Percentiles rank a stretch among this genome's conserved stretches.
These are phyloP conservation scores for Paxillus ammoniavirescens DNA, from an alignment of 768 basidiomycete species.

Conservation along the genomic window DNA sequence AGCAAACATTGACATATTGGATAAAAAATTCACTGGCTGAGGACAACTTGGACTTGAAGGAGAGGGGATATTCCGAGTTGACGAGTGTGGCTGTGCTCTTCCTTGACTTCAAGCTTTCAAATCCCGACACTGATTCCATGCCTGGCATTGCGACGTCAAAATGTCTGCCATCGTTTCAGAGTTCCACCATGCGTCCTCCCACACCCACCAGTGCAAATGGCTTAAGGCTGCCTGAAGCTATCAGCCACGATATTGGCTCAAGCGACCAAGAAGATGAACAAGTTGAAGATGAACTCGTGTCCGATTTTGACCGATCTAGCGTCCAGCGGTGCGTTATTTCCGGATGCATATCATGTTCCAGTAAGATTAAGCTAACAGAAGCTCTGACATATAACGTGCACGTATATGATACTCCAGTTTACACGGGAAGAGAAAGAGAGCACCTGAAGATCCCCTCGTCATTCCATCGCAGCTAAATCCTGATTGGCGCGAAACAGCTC, in stretches of 20 bases:
- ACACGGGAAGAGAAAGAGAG: conserved; percentile 41
- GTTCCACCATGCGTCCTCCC: too few species aligned
- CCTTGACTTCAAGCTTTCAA: too few species aligned
- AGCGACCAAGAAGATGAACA: conserved; percentile 63
- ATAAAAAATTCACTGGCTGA: too few species aligned
- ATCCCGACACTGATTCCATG: too few species aligned
- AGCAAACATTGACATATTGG: conserved; percentile 15
- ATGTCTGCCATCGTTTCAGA: too few species aligned
- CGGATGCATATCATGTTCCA: not conserved
- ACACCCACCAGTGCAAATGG: too few species aligned
- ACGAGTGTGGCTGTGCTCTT: too few species aligned
- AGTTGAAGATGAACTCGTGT: conserved; percentile 28
- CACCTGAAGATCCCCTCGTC: conserved; percentile 45
- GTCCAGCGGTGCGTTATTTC: conserved; percentile 78
- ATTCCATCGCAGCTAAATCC: conserved; percentile 85
- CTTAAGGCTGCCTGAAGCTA: too few species aligned
- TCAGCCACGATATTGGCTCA: conserved; percentile 38
- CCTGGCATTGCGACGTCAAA: too few species aligned
- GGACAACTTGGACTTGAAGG: too few species aligned
- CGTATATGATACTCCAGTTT: conserved; percentile 32
- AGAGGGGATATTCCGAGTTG: too few species aligned
- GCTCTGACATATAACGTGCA: conserved; percentile 23
- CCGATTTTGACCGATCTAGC: conserved; percentile 66
- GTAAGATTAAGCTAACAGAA: conserved; percentile 76
- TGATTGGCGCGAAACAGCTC: conserved; percentile 85